Percentiles rank a stretch among this genome's conserved stretches.
These are phyloP conservation scores for Capronia coronata DNA, from an alignment of 2,329 filamentous ascomycete genomes.

Conservation along the genomic window DNA sequence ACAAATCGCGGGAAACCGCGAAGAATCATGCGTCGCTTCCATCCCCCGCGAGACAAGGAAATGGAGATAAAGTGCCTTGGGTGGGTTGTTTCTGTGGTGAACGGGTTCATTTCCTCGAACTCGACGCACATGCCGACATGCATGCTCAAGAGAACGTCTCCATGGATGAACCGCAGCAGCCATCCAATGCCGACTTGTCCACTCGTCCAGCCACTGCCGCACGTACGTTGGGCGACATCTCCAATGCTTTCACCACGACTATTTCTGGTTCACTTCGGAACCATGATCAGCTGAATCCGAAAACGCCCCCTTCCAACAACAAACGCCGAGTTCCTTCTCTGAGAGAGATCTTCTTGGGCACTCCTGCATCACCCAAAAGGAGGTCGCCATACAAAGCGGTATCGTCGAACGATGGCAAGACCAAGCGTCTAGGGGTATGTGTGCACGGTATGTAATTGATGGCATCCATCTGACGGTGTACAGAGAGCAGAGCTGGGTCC, in stretches of 20 bases:
- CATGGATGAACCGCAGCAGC: constrained; percentile 37
- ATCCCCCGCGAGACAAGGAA: neutral
- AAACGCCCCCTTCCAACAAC: constrained; percentile 14
- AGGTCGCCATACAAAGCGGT: constrained; percentile 11
- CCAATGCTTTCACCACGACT: constrained; percentile 23
- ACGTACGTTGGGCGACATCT: constrained; percentile 13
- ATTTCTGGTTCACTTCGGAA: constrained; percentile 28
- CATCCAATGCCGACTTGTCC: constrained; percentile 29
- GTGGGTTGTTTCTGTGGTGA: constrained; percentile 48
- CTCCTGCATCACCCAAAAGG: constrained; percentile 16
- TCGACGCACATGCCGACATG: constrained; percentile 55
- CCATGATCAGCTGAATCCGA: constrained; percentile 24
- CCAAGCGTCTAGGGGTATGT: constrained; percentile 24
- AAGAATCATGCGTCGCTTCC: neutral
- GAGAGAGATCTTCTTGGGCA: constrained; percentile 26
- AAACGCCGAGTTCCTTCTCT: constrained; percentile 23
- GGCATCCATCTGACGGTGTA: constrained; percentile 4
- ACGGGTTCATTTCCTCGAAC: constrained; percentile 46
- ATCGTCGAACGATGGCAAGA: constrained; percentile 33
- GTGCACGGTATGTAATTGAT: neutral
- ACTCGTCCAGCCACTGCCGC: constrained; percentile 7
- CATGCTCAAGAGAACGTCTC: constrained; percentile 48
- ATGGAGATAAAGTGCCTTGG: constrained; percentile 12
- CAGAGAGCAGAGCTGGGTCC: constrained; percentile 59
- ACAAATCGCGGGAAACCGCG: constrained; percentile 7